phyloP scores from a whole-genome alignment of 2,329 filamentous ascomycete species.

The Ophiostoma pallidulum region DNA sequence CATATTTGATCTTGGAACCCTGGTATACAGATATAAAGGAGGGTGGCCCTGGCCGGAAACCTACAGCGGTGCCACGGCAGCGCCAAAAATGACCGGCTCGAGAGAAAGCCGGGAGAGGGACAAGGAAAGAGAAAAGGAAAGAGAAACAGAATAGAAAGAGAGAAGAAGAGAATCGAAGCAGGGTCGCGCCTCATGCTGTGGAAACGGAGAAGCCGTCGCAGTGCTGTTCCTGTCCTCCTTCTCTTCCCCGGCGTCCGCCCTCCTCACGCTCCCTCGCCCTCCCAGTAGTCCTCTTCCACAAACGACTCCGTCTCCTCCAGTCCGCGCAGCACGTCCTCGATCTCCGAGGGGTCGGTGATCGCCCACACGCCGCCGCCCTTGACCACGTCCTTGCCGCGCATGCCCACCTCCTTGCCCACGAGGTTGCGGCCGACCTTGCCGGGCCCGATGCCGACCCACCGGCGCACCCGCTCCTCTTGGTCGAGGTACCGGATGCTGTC shows the following conservation, averaged over 20 bases:
- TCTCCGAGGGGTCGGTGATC: conserved; percentile 69
- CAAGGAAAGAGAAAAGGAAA: too few relatives aligned
- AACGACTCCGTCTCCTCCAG: conserved; percentile 54
- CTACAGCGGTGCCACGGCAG: too few relatives aligned
- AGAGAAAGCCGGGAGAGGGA: too few relatives aligned
- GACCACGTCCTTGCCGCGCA: conserved; percentile 64
- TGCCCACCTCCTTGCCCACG: conserved; percentile 90
- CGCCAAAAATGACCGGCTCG: too few relatives aligned
- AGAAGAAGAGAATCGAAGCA: too few relatives aligned
- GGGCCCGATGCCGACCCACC: conserved; percentile 88
- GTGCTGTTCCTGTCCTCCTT: background rate
- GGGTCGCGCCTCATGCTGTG: too few relatives aligned
- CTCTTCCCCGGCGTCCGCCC: background rate
- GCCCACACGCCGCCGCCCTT: conserved; percentile 92
- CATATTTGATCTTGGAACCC: too few relatives aligned
- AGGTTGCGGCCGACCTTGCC: conserved; percentile 90
- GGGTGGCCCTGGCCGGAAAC: too few relatives aligned
- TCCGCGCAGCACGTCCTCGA: conserved; percentile 57
- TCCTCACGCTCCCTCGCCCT: too few relatives aligned
- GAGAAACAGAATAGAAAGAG: too few relatives aligned
- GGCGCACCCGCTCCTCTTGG: conserved; percentile 66
- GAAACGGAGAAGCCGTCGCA: background rate
- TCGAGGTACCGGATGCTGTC: conserved; percentile 86
- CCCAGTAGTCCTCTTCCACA: conserved; percentile 17
- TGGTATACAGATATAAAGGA: too few relatives aligned